A percentile compares a stretch with the other conserved stretches of the same genome.
Evolutionary conservation across 2,329 filamentous ascomycete genomes (phyloP).

Genomic region (Ceratocystiopsis minuta): DNA sequence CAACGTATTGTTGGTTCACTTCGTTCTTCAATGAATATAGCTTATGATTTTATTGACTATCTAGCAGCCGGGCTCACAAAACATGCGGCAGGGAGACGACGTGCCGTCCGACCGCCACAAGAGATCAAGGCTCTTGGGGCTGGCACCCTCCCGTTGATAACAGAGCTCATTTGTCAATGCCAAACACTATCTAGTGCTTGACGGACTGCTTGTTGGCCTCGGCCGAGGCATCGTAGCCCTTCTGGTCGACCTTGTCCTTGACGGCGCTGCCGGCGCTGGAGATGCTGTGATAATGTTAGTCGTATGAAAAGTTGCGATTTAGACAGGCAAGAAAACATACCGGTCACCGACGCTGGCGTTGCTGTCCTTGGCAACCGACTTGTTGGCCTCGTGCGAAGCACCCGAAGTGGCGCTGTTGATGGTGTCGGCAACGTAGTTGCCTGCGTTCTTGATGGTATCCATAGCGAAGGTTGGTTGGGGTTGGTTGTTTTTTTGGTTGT

Average conservation of each 20-base stretch:
- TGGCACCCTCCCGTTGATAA: too few relatives aligned
- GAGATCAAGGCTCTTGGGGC: too few relatives aligned
- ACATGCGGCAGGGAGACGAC: too few relatives aligned
- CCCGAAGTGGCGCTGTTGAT: slow-evolving; percentile 24
- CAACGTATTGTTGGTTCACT: too few relatives aligned
- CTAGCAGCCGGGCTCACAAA: not conserved
- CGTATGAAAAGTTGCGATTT: not conserved
- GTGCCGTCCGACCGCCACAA: too few relatives aligned
- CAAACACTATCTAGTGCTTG: slow-evolving; percentile 18
- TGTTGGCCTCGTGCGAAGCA: slow-evolving; percentile 42
- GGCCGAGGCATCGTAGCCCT: slow-evolving; percentile 16
- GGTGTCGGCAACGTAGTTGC: slow-evolving; percentile 42
- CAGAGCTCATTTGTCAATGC: not conserved
- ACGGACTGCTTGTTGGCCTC: slow-evolving; percentile 22
- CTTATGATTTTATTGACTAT: not conserved
- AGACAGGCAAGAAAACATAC: slow-evolving; percentile 11
- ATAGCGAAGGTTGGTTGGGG: slow-evolving; percentile 13
- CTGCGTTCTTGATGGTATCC: slow-evolving; percentile 30
- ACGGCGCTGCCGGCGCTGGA: slow-evolving; percentile 16
- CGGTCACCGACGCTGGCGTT: slow-evolving; percentile 28
- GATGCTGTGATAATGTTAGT: slow-evolving; percentile 10
- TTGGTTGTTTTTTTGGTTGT: slow-evolving; percentile 8
- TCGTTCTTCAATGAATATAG: not conserved
- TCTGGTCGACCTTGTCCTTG: slow-evolving; percentile 18
- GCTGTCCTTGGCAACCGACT: slow-evolving; percentile 36